Evolutionary conservation across 1,284 basidiomycete species (phyloP).

Genomic region (Tilletiaria anomala): DNA sequence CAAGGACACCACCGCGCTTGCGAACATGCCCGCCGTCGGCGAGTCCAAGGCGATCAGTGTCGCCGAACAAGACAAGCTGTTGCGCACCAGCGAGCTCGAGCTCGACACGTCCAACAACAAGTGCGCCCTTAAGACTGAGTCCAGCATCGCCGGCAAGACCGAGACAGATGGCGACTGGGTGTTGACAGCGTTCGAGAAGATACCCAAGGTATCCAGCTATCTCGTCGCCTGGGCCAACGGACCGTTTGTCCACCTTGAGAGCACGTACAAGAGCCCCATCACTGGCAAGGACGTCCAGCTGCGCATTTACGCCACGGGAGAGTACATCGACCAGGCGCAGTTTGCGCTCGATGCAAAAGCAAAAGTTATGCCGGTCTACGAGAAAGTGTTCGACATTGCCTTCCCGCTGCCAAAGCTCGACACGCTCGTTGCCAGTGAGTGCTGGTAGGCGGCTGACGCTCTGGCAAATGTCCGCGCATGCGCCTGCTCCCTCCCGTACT

Average conservation of each 20-base stretch:
- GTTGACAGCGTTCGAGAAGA: slow-evolving; percentile 10
- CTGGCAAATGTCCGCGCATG: no score
- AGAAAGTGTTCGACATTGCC: slow-evolving; percentile 67
- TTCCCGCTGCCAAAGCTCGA: slow-evolving; percentile 65
- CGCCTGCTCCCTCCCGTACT: no score
- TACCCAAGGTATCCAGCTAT: slow-evolving; percentile 63
- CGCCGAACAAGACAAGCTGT: neutral
- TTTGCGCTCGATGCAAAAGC: slow-evolving; percentile 70
- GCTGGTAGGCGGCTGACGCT: no score
- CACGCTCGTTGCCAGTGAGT: no score
- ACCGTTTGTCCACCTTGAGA: slow-evolving; percentile 54
- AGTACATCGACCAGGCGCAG: slow-evolving; percentile 59
- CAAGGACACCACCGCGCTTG: slow-evolving; percentile 48
- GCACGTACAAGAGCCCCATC: slow-evolving; percentile 60
- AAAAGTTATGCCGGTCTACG: slow-evolving; percentile 68
- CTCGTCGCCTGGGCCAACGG: slow-evolving; percentile 82
- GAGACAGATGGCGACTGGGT: slow-evolving; percentile 37
- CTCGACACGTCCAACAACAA: slow-evolving; percentile 47
- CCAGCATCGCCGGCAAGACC: slow-evolving; percentile 13
- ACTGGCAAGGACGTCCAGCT: slow-evolving; percentile 65
- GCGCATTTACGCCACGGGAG: slow-evolving; percentile 61
- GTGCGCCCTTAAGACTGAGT: slow-evolving; percentile 42
- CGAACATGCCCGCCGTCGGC: slow-evolving; percentile 56
- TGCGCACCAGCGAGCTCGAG: slow-evolving; percentile 49
- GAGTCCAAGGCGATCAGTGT: neutral